Base-by-base conservation (phyloP, 208 protist species). In the Lotmaria passim region DNA sequence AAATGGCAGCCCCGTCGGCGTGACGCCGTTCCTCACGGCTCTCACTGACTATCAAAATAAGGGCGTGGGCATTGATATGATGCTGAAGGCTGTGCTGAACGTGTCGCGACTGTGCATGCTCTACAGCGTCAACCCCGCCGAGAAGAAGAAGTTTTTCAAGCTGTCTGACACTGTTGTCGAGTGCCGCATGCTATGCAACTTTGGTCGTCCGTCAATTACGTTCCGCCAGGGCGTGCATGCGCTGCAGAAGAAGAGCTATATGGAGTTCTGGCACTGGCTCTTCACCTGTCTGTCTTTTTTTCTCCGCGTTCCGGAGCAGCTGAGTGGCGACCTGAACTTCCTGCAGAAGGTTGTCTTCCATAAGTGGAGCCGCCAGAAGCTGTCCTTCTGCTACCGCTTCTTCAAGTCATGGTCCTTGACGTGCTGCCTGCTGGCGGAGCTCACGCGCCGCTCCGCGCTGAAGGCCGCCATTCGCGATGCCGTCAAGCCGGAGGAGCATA, bases 331-430 rank as follows among this genome's bases (percentile, higher is more conserved):
- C 55, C 68, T 93, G 17, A 86, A 79, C 73, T 97, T 88, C 74
- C 72, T 92, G 56, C 92, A 97, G 69, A 94, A 93, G 81, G 71
- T 86, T 0, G 77, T 92, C 47, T 89, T 95, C 60, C 78, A 69
- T 46, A 77, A 70, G 15, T 97, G 92, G 90, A 88, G 69, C 55
- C 83, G 92, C 15, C 48, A 68, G 24, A 78, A 64, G 14, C 69
- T 95, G 21, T 92, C 87, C 11, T 90, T 89, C 41, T 85, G 67
- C 56, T 97, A 95, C 76, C 86, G 85, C 61, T 94, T 97, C 62
- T 97, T 91, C 69, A 97, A 97, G 75, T 94, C 92, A 8, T 68
- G 93, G 44, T 93, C 89, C 17, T 67, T 97, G 26, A 93, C 88
- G 26, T 94, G 77, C 67, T 75, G 79, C 36, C 47, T 94, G 15